Percentiles rank a stretch among this genome's conserved stretches.
Evolutionary conservation across 2,329 filamentous ascomycete genomes (phyloP).

Genomic region (Eurotiales sp.): DNA sequence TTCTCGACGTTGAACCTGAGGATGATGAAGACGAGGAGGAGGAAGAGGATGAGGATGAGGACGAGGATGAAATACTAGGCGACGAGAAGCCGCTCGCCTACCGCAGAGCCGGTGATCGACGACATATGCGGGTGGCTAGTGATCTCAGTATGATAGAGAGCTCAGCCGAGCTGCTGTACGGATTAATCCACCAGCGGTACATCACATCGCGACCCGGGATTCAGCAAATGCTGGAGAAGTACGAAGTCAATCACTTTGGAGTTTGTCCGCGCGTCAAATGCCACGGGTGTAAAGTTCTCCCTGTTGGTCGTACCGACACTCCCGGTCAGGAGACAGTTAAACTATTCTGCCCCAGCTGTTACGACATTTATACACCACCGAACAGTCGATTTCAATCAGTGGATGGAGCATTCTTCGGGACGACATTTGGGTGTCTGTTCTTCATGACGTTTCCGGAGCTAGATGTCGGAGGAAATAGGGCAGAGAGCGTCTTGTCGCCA

Average conservation of each 20-base stretch:
- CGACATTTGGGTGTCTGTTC: conserved; percentile 94
- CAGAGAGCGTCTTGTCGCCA: conserved; percentile 43
- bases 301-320: conserved; percentile 89
- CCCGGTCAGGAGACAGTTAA: conserved; percentile 97
- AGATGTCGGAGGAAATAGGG: conserved; percentile 69
- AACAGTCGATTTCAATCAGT: conserved; percentile 97
- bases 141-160: conserved; percentile 95
- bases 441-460: conserved; percentile 98
- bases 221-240: conserved; percentile 99
- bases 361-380: conserved; percentile 94
- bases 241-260: conserved; percentile 94
- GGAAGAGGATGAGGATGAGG: conserved; percentile 65
- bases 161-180: conserved; percentile 96
- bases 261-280: conserved; percentile 93
- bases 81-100: conserved; percentile 47
- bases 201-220: conserved; percentile 95
- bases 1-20: conserved; percentile 94
- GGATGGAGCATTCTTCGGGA: conserved; percentile 96
- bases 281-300: conserved; percentile 82
- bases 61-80: conserved; percentile 60
- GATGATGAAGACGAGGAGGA: conserved; percentile 69
- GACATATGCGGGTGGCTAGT: conserved; percentile 82
- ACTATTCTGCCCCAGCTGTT: conserved; percentile 92
- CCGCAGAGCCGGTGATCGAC: conserved; percentile 59
- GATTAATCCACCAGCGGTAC: conserved; percentile 96